Evolutionary conservation across 2,329 filamentous ascomycete genomes (phyloP).

Genomic region (Fusarium paranaense): DNA sequence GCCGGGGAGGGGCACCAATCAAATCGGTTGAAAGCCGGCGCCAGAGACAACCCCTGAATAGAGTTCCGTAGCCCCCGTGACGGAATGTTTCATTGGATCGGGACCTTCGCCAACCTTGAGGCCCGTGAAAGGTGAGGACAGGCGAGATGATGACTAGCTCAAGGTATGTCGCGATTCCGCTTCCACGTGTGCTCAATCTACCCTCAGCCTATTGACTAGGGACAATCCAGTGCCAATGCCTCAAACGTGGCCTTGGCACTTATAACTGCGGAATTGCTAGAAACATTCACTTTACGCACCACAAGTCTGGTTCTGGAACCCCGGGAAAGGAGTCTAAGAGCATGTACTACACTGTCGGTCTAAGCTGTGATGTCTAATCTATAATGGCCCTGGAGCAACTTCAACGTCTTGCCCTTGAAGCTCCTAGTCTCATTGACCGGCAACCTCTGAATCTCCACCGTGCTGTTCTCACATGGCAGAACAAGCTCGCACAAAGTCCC

Average conservation of each 20-base stretch:
- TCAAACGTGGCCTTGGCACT: background rate
- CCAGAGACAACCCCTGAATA: background rate
- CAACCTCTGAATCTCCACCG: conserved; percentile 23
- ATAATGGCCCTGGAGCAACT: conserved; percentile 34
- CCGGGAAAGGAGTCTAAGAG: background rate
- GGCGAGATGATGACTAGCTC: background rate
- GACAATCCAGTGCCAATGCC: background rate
- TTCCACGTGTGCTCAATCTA: background rate
- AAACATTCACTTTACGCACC: background rate
- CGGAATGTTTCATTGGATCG: background rate
- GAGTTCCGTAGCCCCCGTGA: background rate
- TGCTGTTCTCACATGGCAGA: conserved; percentile 27
- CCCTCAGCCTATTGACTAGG: background rate
- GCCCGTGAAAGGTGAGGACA: background rate
- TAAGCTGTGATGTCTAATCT: conserved; percentile 31
- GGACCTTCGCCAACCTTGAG: background rate
- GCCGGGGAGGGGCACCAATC: background rate
- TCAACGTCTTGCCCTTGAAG: conserved; percentile 17
- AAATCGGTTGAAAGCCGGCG: conserved; percentile 13
- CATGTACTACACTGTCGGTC: background rate
- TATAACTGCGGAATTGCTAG: background rate
- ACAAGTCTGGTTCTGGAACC: background rate
- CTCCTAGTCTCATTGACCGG: background rate
- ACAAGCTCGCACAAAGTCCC: conserved; percentile 38
- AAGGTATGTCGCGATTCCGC: background rate